These are phyloP conservation scores for Kwoniella dendrophila DNA, from an alignment of 768 basidiomycete species.

Conservation along the genomic window DNA sequence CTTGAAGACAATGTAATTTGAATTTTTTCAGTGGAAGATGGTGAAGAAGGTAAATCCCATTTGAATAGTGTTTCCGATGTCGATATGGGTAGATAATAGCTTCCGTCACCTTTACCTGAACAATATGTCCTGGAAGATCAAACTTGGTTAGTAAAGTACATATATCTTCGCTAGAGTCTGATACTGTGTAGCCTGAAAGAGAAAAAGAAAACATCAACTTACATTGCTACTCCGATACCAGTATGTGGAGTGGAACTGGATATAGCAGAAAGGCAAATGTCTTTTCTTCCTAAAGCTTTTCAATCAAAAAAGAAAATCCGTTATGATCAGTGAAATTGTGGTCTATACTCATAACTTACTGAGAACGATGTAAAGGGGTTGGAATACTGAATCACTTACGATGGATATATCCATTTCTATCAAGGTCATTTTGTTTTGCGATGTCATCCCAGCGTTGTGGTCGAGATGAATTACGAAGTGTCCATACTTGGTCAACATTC, in stretches of 20 bases:
- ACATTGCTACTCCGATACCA: constrained; percentile 6
- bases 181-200: neutral
- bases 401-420: constrained; percentile 5
- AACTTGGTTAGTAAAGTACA: neutral
- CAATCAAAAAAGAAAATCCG: no score
- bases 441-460: constrained; percentile 7
- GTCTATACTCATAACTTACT: neutral
- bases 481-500: constrained; percentile 15
- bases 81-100: constrained; percentile 1
- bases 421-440: neutral
- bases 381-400: no score
- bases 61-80: constrained; percentile 4
- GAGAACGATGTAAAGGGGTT: no score
- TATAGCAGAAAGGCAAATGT: constrained; percentile 8
- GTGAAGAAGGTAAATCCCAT: constrained; percentile 2
- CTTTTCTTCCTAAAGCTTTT: neutral
- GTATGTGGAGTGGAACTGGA: neutral
- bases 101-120: constrained; percentile 15
- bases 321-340: neutral
- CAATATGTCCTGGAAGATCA: constrained; percentile 9
- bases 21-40: neutral
- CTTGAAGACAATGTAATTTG: constrained; percentile 1
- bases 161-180: neutral
- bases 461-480: constrained; percentile 11
- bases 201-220: neutral